These are phyloP conservation scores for Stellera chamaejasme DNA, from an alignment of 345 rosid genomes.

Conservation along the genomic window DNA sequence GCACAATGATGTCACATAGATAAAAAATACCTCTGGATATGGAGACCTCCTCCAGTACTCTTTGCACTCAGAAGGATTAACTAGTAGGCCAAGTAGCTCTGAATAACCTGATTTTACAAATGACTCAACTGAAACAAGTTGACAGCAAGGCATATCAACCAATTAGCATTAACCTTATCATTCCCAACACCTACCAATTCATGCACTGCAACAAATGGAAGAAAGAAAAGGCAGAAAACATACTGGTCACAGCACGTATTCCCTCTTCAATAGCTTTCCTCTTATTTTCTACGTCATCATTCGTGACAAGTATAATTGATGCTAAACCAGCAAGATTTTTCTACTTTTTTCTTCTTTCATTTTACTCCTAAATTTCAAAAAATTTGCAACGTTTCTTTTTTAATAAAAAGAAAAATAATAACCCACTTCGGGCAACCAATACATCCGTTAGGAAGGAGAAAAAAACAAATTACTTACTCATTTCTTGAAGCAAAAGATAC, in stretches of 20 bases:
- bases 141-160: background rate
- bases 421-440: too few relatives aligned
- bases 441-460: too few relatives aligned
- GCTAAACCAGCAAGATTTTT: conserved; percentile 55
- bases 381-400: too few relatives aligned
- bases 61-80: conserved; percentile 56
- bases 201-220: background rate
- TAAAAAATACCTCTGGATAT: conserved; percentile 55
- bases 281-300: conserved; percentile 72
- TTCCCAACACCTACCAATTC: background rate
- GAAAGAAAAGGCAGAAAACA: conserved; percentile 11
- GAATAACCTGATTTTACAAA: conserved; percentile 80
- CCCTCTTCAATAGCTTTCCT: conserved; percentile 88
- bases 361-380: too few relatives aligned
- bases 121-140: conserved; percentile 69
- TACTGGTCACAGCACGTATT: conserved; percentile 86
- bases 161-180: background rate
- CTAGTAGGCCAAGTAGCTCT: conserved; percentile 79
- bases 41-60: conserved; percentile 75
- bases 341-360: too few relatives aligned
- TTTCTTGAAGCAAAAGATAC: too few relatives aligned
- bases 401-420: too few relatives aligned
- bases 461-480: too few relatives aligned
- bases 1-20: background rate
- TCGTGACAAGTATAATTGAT: conserved; percentile 71